These are phyloP conservation scores for Geosmithia flava DNA, from an alignment of 2,329 filamentous ascomycete genomes.

Conservation along the genomic window DNA sequence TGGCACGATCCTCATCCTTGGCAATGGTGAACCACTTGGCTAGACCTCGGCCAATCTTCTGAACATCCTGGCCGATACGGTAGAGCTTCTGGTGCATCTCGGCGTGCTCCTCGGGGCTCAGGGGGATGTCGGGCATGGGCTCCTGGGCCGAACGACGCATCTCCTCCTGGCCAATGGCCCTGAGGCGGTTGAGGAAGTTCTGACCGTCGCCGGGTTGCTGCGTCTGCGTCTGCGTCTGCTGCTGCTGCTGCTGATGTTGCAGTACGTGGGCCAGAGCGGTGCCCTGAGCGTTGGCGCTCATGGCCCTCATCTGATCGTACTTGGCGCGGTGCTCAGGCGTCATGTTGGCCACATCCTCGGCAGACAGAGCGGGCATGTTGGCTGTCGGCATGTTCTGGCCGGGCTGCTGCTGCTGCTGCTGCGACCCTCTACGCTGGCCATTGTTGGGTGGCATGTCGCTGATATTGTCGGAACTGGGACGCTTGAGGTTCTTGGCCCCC, in stretches of 20 bases:
- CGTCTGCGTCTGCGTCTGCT: background rate
- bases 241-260: background rate
- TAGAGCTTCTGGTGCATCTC: slow-evolving; percentile 31
- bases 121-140: slow-evolving; percentile 27
- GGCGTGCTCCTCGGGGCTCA: slow-evolving; percentile 29
- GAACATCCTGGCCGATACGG: slow-evolving; percentile 26
- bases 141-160: slow-evolving; percentile 24
- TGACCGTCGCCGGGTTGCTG: slow-evolving; percentile 3
- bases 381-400: background rate
- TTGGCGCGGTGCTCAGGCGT: slow-evolving; percentile 30
- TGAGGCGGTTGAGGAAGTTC: slow-evolving; percentile 18
- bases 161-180: slow-evolving; percentile 25
- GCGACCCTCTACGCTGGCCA: slow-evolving; percentile 9
- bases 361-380: slow-evolving; percentile 10
- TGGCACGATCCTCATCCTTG: slow-evolving; percentile 34
- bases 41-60: slow-evolving; percentile 29
- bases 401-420: slow-evolving; percentile 1
- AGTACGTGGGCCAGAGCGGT: background rate
- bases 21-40: slow-evolving; percentile 35
- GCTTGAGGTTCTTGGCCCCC: slow-evolving; percentile 35
- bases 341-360: slow-evolving; percentile 20
- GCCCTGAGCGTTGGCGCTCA: slow-evolving; percentile 9
- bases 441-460: slow-evolving; percentile 8
- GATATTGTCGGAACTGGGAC: slow-evolving; percentile 32
- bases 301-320: slow-evolving; percentile 25